Evolutionary conservation across 2,329 filamentous ascomycete genomes (phyloP), one percentile per base, ranked within the genome.

Genomic region (Pyrenochaeta sp.): DNA sequence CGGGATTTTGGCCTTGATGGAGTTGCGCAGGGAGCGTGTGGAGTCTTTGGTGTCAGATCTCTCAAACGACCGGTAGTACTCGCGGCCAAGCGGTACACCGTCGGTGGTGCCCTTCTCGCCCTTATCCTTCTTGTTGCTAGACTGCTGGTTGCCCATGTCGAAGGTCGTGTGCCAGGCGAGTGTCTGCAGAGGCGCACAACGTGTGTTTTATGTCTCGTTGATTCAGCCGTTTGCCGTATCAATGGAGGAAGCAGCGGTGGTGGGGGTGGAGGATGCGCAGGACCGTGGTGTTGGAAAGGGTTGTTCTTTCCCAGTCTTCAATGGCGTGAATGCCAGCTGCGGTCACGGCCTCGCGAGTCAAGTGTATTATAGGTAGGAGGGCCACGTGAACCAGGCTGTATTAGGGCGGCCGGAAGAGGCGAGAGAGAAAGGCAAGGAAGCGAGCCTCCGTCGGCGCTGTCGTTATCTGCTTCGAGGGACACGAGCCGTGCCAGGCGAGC

Each of bases 31-130:
- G 4, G 93, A 97, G 61, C 92, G 90, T 29, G 90, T 87, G 6
- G 92, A 97, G 63, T 97, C 93, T 75, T 93, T 94, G 23, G 94
- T 98, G 73, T 98, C 94, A 51, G 92, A 92, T 74, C 90, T 90
- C 78, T 89, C 90, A 74, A 98, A 94, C 23, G 94, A 97, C 23
- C 93, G 94, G 76, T 95, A 96, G 60, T 73, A 71, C 49, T 76
- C 73, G 27, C 91, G 90, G 75, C 92, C 89, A 54, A 97, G 81
- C 56, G 85, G 82, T 32, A 90, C 86, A 60, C 78, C 80, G 52
- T 79, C 78, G 54, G 77, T 73, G 45, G 75, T 74, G 36, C 80
- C 80, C 51, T 78, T 78, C 23, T 74, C 67, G 54, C 78, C 77
- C 53, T 75, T 77, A 54, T 74, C 76, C 59, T 77, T 78, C 58